Percentiles rank a stretch among this genome's conserved stretches.
phyloP scores from a whole-genome alignment of 2,329 filamentous ascomycete species.

The Penicillium paneum region DNA sequence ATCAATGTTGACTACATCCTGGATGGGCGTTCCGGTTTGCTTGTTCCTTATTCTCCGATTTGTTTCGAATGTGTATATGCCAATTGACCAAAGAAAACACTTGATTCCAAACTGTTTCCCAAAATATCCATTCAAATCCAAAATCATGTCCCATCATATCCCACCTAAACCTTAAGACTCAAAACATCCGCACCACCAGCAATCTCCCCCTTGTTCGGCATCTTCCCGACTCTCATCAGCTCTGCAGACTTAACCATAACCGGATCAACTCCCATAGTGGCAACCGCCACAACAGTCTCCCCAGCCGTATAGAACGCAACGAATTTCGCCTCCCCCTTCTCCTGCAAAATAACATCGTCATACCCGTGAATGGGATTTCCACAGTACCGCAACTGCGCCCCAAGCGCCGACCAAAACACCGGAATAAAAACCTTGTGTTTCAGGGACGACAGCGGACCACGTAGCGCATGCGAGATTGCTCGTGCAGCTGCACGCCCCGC shows the following conservation, averaged over 20 bases:
- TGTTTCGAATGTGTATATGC: constrained; percentile 18
- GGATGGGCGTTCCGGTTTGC: constrained; percentile 10
- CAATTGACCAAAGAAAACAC: constrained; percentile 7
- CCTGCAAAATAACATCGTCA: constrained; percentile 80
- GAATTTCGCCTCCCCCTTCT: constrained; percentile 75
- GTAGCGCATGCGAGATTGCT: constrained; percentile 65
- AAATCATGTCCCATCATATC: not conserved
- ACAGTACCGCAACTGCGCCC: constrained; percentile 86
- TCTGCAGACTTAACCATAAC: constrained; percentile 78
- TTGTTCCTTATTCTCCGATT: constrained; percentile 13
- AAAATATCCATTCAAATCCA: constrained; percentile 13
- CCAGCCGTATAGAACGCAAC: constrained; percentile 85
- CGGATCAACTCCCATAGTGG: constrained; percentile 86
- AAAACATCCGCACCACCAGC: constrained; percentile 50
- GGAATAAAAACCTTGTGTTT: constrained; percentile 75
- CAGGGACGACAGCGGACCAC: constrained; percentile 36
- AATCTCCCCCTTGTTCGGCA: constrained; percentile 78
- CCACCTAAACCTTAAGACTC: constrained; percentile 17
- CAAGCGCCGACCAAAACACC: constrained; percentile 94
- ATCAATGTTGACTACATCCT: constrained; percentile 7
- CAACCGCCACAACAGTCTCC: constrained; percentile 83
- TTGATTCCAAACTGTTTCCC: constrained; percentile 1
- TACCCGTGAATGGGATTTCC: constrained; percentile 80
- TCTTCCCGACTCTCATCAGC: constrained; percentile 76
- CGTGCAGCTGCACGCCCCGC: constrained; percentile 75